phyloP scores from a whole-genome alignment of 345 rosid species.

The Dipteronia sinensis region DNA sequence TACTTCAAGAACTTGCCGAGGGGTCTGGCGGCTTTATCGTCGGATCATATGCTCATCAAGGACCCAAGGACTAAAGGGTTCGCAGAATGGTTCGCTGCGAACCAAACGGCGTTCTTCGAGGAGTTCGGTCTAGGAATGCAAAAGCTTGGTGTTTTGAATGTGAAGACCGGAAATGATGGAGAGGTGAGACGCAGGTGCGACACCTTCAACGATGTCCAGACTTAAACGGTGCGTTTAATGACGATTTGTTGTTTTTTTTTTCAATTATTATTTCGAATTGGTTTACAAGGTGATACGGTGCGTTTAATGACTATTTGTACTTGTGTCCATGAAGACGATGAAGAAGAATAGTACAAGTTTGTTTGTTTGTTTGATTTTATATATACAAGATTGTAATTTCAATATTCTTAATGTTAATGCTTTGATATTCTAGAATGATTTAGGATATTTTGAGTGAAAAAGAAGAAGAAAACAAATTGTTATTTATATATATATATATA shows the following conservation, averaged over 20 bases:
- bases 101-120: slow-evolving; percentile 43
- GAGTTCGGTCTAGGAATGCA: slow-evolving; percentile 53
- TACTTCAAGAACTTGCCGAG: slow-evolving; percentile 44
- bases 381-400: slow-evolving; percentile 3
- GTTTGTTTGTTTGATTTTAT: background rate
- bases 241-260: too few relatives aligned
- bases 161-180: slow-evolving; percentile 47
- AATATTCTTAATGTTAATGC: background rate
- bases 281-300: background rate
- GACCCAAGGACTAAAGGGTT: slow-evolving; percentile 39
- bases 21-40: slow-evolving; percentile 44
- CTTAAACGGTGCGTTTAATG: background rate
- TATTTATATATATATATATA: background rate
- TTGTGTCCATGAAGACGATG: background rate
- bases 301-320: background rate
- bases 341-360: too few relatives aligned
- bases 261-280: background rate
- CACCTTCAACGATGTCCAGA: slow-evolving; percentile 29
- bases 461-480: background rate
- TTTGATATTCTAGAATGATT: background rate
- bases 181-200: slow-evolving; percentile 62
- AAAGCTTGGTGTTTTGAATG: slow-evolving; percentile 41
- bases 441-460: background rate
- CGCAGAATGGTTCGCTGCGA: slow-evolving; percentile 41
- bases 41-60: slow-evolving; percentile 35